Conservation (phyloP, 768 basidiomycete species). For the Favolaschia claudopus region DNA sequence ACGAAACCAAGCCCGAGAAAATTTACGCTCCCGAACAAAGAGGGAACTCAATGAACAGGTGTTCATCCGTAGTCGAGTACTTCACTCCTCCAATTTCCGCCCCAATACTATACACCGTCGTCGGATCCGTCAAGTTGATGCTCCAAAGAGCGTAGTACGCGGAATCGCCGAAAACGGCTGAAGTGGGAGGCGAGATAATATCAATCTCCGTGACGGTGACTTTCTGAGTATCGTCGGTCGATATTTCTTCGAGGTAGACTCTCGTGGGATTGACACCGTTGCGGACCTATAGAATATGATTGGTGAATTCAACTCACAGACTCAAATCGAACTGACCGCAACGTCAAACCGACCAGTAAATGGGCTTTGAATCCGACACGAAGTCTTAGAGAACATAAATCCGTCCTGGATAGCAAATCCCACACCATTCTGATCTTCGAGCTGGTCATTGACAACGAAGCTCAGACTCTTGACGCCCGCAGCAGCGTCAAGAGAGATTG, state of each 20-base stretch:
- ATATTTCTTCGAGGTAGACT: constrained; percentile 1
- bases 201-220: background rate
- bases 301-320: background rate
- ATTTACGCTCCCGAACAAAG: too few relatives aligned
- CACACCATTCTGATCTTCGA: constrained; percentile 5
- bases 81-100: constrained; percentile 13
- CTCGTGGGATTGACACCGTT: background rate
- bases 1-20: too few relatives aligned
- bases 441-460: constrained; percentile 3
- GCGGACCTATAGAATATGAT: constrained; percentile 8
- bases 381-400: constrained; percentile 8
- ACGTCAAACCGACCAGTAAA: constrained; percentile 6
- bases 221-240: background rate
- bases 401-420: constrained; percentile 11
- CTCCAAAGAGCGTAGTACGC: constrained; percentile 2
- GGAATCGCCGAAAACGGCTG: background rate
- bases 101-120: background rate
- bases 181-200: background rate
- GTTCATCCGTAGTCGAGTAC: constrained; percentile 3
- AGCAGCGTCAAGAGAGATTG: background rate
- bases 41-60: background rate
- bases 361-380: background rate
- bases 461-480: constrained; percentile 9
- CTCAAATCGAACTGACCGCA: constrained; percentile 3
- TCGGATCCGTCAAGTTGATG: constrained; percentile 9